These are phyloP conservation scores for Leccinum discolor DNA, from an alignment of 1,284 basidiomycete genomes.

Conservation along the genomic window DNA sequence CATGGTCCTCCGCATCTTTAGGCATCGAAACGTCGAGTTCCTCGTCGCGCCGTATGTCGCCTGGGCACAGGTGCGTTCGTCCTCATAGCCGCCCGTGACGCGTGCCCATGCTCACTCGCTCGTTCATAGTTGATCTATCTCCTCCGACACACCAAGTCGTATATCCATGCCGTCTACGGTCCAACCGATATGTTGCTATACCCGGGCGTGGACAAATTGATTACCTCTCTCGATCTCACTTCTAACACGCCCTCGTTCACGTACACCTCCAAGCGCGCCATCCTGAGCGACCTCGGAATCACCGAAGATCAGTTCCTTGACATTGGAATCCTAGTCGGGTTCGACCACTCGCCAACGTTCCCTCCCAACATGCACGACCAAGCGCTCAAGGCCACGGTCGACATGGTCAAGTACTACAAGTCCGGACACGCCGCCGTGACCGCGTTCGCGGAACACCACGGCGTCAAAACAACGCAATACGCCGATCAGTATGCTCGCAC, in stretches of 20 bases:
- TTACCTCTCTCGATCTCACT: conserved; percentile 82
- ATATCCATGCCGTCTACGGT: conserved; percentile 94
- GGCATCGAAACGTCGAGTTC: conserved; percentile 95
- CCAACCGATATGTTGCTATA: conserved; percentile 91
- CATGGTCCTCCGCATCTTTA: conserved; percentile 89
- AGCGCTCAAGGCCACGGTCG: conserved; percentile 80
- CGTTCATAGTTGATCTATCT: conserved; percentile 83
- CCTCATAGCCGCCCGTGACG: neutral
- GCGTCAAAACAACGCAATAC: conserved; percentile 79
- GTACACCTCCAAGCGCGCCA: conserved; percentile 79
- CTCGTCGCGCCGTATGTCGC: conserved; percentile 94
- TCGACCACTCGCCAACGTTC: conserved; percentile 86
- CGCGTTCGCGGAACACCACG: conserved; percentile 76
- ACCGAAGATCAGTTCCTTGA: conserved; percentile 95
- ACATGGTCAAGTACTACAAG: conserved; percentile 90
- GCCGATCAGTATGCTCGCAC: conserved; percentile 89
- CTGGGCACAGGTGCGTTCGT: conserved; percentile 88
- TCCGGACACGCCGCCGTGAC: conserved; percentile 80
- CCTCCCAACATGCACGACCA: conserved; percentile 82
- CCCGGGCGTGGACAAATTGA: conserved; percentile 88
- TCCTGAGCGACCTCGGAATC: conserved; percentile 79
- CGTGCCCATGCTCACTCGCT: conserved; percentile 6
- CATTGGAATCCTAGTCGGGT: conserved; percentile 89
- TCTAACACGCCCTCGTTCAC: conserved; percentile 74
- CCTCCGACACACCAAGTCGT: conserved; percentile 90